These are phyloP conservation scores for Vitellaria paradoxa DNA, from an alignment of 179 eudicot genomes.

Conservation along the genomic window DNA sequence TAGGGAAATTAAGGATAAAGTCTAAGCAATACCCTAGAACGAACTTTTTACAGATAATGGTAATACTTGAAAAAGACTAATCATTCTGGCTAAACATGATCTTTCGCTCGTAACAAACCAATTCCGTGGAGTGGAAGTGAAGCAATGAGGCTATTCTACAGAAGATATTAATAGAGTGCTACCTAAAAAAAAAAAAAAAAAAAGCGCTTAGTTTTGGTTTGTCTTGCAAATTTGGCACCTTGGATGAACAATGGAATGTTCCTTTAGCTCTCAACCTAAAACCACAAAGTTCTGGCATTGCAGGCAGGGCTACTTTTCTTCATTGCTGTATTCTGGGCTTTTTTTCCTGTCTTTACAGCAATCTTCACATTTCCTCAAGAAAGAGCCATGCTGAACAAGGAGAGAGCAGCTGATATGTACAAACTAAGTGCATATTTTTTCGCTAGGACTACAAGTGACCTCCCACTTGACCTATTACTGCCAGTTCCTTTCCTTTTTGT, in stretches of 20 bases:
- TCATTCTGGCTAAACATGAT: neutral
- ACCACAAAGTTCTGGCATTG: constrained; percentile 15
- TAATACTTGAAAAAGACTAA: neutral
- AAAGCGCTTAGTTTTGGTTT: no score
- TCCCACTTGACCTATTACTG: constrained; percentile 82
- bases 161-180: neutral
- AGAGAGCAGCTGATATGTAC: constrained; percentile 94
- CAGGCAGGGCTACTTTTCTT: constrained; percentile 94
- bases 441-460: constrained; percentile 90
- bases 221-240: no score
- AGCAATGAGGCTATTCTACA: neutral
- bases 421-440: constrained; percentile 88
- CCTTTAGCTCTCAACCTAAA: no score
- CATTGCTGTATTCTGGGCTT: constrained; percentile 94
- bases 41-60: no score
- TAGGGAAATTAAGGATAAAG: no score
- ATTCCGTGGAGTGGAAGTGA: neutral
- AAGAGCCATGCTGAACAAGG: constrained; percentile 88
- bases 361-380: constrained; percentile 98
- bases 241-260: no score
- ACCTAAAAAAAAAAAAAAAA: no score
- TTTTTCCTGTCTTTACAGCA: constrained; percentile 95
- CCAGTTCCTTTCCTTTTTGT: constrained; percentile 77
- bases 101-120: neutral
- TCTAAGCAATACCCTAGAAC: no score